Evolutionary conservation across 2,329 filamentous ascomycete genomes (phyloP), one percentile per base, ranked within the genome.

Genomic region (Ophiognomonia clavigignenti-juglandacearum): DNA sequence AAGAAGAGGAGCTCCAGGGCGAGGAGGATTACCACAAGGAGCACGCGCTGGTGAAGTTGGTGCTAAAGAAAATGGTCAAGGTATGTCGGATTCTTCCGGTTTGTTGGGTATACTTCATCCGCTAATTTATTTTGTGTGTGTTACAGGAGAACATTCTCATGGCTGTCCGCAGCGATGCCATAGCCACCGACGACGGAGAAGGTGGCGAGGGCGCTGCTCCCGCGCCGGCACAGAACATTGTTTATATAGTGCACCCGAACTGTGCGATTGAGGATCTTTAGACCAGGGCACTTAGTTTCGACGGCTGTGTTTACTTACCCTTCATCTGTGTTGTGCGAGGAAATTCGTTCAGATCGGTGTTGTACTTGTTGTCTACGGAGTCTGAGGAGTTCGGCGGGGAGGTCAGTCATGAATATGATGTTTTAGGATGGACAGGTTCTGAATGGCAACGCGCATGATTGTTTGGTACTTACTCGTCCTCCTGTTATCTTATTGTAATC

Each of bases 61-160:
- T 98, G 44, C 69, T 98, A 57, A 95, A 88, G 77, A 85, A 88
- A 67, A 95, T 97, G 85, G 86, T 96, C 61, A 96, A 93, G 84
- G 90, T 93, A 73, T 61, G 80, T 69, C 38, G 46, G 53, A 26
- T n/a, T n/a, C n/a, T n/a, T n/a, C n/a, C n/a, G n/a, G n/a, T n/a
- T n/a, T n/a, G n/a, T n/a, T n/a, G n/a, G n/a, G n/a, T 20, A 4
- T 38, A 35, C 26, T 32, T 23, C 37, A 13, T 39, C 51, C 42
- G 43, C 61, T 71, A 55, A 69, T 56, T 32, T 31, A 22, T 24
- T n/a, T 34, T 5, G 24, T 1, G 45, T 51, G 4, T 18, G 4
- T 76, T 81, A 51, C 69, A 91, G 68, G 91, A 95, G 56, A 90
- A 95, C 56, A 91, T 95, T 18, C 77, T 97, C 40, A 88, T 93